Evolutionary conservation across 768 basidiomycete species (phyloP).

Genomic region (Lactarius psammicola): DNA sequence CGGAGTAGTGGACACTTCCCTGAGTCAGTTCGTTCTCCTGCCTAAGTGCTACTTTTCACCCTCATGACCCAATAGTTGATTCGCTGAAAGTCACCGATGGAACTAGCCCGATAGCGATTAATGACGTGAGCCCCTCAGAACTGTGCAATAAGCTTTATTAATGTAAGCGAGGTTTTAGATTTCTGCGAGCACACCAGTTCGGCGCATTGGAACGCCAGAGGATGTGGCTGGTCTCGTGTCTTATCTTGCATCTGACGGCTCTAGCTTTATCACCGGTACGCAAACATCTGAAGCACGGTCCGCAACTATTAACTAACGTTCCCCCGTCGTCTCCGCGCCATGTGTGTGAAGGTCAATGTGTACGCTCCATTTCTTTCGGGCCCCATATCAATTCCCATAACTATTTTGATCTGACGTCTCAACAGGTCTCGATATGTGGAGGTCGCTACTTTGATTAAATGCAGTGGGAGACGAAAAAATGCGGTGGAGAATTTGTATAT

Average conservation of each 20-base stretch:
- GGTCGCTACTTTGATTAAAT: slow-evolving; percentile 14
- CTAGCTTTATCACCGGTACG: slow-evolving; percentile 28
- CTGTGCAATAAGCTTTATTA: too few species aligned
- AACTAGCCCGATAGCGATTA: not conserved
- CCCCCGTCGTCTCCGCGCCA: not conserved
- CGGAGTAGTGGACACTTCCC: slow-evolving; percentile 24
- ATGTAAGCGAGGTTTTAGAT: not conserved
- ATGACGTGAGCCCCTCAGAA: not conserved
- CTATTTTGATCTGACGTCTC: not conserved
- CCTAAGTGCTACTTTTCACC: not conserved
- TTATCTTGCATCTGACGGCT: slow-evolving; percentile 24
- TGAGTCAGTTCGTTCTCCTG: slow-evolving; percentile 21
- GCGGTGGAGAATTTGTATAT: not conserved
- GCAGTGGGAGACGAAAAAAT: not conserved
- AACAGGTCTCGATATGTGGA: slow-evolving; percentile 15
- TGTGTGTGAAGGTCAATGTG: slow-evolving; percentile 15
- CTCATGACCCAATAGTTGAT: not conserved
- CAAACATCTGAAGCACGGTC: not conserved
- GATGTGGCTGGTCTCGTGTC: slow-evolving; percentile 29
- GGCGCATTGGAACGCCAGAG: slow-evolving; percentile 14
- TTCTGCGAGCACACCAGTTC: slow-evolving; percentile 2
- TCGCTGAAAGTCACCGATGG: not conserved
- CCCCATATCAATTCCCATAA: not conserved
- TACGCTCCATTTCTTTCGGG: slow-evolving; percentile 1
- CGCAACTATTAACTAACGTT: not conserved